Percentiles rank a stretch among this genome's conserved stretches.
Evolutionary conservation across 441 rosid genomes (phyloP).

Genomic region (Pelargonium fulgidum): DNA sequence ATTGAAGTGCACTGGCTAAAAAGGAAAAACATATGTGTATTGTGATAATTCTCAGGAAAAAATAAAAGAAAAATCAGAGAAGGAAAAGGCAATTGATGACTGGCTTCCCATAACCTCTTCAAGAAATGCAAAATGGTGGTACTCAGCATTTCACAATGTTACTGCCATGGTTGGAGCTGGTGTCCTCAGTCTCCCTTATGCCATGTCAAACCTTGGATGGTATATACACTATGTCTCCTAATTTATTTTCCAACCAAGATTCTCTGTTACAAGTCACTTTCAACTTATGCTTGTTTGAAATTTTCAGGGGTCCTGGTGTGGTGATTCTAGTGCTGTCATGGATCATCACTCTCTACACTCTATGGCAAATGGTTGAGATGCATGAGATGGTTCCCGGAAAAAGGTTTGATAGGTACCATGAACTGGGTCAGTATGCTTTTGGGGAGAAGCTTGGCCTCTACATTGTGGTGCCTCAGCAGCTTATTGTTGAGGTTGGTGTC

Average conservation of each 20-base stretch:
- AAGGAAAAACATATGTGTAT: no score
- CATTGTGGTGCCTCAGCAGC: constrained; percentile 60
- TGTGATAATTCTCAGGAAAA: not conserved
- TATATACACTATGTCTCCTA: constrained; percentile 10
- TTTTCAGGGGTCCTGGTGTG: constrained; percentile 59
- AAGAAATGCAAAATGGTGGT: constrained; percentile 84
- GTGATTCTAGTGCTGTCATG: constrained; percentile 46
- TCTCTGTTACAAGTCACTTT: no score
- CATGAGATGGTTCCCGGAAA: constrained; percentile 57
- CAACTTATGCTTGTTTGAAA: not conserved
- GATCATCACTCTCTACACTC: constrained; percentile 49
- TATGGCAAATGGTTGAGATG: constrained; percentile 77
- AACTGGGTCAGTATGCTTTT: constrained; percentile 53
- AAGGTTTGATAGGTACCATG: constrained; percentile 56
- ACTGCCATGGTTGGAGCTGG: constrained; percentile 93
- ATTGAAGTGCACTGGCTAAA: no score
- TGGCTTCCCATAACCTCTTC: constrained; percentile 83
- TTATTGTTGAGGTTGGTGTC: constrained; percentile 45
- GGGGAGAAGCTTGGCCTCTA: constrained; percentile 60
- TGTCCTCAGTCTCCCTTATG: constrained; percentile 77
- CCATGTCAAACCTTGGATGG: constrained; percentile 84
- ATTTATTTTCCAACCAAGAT: no score
- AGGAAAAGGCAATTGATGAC: constrained; percentile 25
- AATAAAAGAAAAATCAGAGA: not conserved
- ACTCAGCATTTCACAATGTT: constrained; percentile 82